Base-by-base conservation (phyloP, 768 basidiomycete species). In the Mycena floridula region DNA sequence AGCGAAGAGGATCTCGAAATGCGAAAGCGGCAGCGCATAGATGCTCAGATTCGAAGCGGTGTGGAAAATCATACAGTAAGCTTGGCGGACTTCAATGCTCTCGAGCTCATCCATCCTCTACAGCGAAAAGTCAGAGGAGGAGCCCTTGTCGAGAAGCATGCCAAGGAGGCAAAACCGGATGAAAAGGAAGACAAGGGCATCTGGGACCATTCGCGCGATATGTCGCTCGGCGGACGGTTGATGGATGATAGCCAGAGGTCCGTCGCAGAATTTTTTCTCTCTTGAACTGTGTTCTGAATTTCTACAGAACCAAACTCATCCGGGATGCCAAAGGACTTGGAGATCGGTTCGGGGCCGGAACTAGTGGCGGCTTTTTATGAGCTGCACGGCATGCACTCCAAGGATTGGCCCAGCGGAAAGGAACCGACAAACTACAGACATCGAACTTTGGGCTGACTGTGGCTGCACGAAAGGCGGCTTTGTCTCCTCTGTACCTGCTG, bases 141-240 rank as follows among this genome's bases (percentile, higher is more conserved):
- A 16, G 70, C 81, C 0, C 63, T 88, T 1, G 61, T 87, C 6
- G 72, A 76, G 1, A 68, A 71, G 49, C 82, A 87, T 50, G 48
- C 62, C 27, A 49, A 63, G 41, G 52, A 57, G 43, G 52, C 67
- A 60, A 55, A 57, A 59, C 64, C 64, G 52, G 52, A 59, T 59
- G 69, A 79, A 22, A 77, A 80, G 25, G 76, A 78, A 25, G 67
- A 75, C 0, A 66, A 78, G 0, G 82, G 58, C 0, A 89, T 97
- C 22, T 98, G 95, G 95, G 95, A 99, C 54, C 91, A 89, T 55
- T 69, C 80, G 26, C 73, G 92, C 23, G 91, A 95, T 61, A 96
- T 99, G 93, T 76, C 76, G 2, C 54, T 95, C 3, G 82, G 83
- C 2, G 94, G 95, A 12, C 69, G 89, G 40, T 69, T 96, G 24